Base-by-base conservation (phyloP, 371 early-diverging fungal species). In the Mortierella sp. region DNA sequence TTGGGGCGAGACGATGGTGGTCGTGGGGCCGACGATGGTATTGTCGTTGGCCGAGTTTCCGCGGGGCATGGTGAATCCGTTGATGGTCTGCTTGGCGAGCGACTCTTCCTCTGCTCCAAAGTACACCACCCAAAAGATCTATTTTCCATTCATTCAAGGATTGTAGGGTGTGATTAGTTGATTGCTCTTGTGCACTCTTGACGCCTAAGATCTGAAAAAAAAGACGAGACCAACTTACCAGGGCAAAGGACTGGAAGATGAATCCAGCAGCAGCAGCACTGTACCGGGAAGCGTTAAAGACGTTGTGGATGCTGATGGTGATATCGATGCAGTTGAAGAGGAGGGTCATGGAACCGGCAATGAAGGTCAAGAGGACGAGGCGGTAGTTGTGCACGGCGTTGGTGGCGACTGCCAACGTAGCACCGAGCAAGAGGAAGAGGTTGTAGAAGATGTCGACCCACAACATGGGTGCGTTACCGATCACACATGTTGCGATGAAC, bases 81-180 rank as follows among this genome's bases (percentile, higher is more conserved):
- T 84, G 26, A 91, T 87, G 71, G 81, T 76, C 28, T 88, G 88
- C 84, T 90, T 89, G 53, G 92, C 74, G 72, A 91, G 87, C 16
- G 94, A 93, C 14, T 92, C 92, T 26, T 94, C 93, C 43, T 92
- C 93, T 73, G 94, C 88, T 69, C 95, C 95, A 71, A 97, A 92
- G 74, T 91, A 86, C 69, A 96, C 82, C 75, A 95, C 91, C 95
- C 95, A 95, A 74, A 94, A 90, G 76, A 94, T 90, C 90, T 90
- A 83, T 21, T 46, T 50, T 48, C n/a, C 37, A 50, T 16, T 9
- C 46, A 31, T n/a, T 21, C 3, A 57, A 53, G 9, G 3, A 55
- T 2, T 10, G 55, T 54, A 55, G 24, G 16, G n/a, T 54, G 55
- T 26, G 26, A 5, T 55, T 26, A 11, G 11, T 26, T 26, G n/a